Evolutionary conservation across 495 filamentous ascomycete genomes (phyloP).

Genomic region (Penicillium canescens): DNA sequence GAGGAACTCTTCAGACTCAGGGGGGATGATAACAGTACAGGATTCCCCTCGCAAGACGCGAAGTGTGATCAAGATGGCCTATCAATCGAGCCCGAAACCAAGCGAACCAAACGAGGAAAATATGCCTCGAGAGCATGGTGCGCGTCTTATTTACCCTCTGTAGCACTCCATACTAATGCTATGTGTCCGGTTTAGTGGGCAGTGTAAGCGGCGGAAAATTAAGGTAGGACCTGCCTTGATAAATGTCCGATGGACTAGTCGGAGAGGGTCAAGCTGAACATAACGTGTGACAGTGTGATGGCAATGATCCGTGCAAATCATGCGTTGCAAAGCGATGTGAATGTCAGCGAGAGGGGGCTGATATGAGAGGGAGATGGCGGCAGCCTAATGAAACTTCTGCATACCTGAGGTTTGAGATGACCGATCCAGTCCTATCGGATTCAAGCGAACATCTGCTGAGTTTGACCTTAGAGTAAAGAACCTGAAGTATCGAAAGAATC

Average conservation of each 20-base stretch:
- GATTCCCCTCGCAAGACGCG: too few species aligned
- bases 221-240: conserved; percentile 13
- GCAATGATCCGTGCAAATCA: conserved; percentile 19
- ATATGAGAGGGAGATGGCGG: conserved; percentile 26
- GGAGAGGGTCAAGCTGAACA: too few species aligned
- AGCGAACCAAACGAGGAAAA: conserved; percentile 20
- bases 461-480: too few species aligned
- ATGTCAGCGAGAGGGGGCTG: conserved; percentile 14
- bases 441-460: background rate
- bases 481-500: too few species aligned
- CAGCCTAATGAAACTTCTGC: background rate
- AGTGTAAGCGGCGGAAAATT: conserved; percentile 26
- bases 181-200: conserved; percentile 5
- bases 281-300: conserved; percentile 20
- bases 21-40: too few species aligned
- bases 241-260: background rate
- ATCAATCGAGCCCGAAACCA: background rate
- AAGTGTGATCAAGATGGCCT: background rate
- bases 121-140: conserved; percentile 32
- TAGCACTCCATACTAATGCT: background rate
- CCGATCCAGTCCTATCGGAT: background rate
- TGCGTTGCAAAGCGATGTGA: conserved; percentile 13
- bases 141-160: background rate
- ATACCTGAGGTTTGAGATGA: background rate
- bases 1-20: too few species aligned